A percentile compares a stretch with the other conserved stretches of the same genome.
These are phyloP conservation scores for Microascus cirrosus DNA, from an alignment of 2,329 filamentous ascomycete species.

Conservation along the genomic window DNA sequence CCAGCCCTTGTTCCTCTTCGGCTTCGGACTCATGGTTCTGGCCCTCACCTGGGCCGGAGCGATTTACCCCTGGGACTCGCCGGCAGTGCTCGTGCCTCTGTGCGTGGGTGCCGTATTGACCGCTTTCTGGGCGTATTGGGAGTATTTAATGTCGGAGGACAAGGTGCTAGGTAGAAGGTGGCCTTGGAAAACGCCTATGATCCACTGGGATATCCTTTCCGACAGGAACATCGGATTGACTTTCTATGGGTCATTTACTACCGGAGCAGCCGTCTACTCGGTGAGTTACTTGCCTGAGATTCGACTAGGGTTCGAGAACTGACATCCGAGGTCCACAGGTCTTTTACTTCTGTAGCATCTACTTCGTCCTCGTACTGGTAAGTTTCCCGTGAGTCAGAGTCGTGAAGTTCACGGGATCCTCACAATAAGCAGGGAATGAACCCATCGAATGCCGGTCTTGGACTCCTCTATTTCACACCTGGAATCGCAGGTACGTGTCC, in stretches of 20 bases:
- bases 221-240: constrained; percentile 49
- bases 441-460: constrained; percentile 38
- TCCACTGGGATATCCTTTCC: constrained; percentile 47
- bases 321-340: not conserved
- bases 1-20: constrained; percentile 42
- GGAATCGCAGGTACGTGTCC: constrained; percentile 33
- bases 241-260: constrained; percentile 49
- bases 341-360: constrained; percentile 59
- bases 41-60: constrained; percentile 45
- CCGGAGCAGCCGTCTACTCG: constrained; percentile 42
- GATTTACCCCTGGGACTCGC: constrained; percentile 37
- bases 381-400: too few species aligned
- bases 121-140: constrained; percentile 32
- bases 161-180: constrained; percentile 32
- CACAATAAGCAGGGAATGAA: constrained; percentile 22
- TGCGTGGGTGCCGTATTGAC: constrained; percentile 30
- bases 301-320: constrained; percentile 9
- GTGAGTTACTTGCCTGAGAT: constrained; percentile 17
- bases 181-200: constrained; percentile 48
- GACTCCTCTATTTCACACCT: constrained; percentile 53
- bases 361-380: constrained; percentile 49
- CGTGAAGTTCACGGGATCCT: not conserved
- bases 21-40: constrained; percentile 41
- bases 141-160: constrained; percentile 42
- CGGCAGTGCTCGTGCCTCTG: constrained; percentile 36